These are phyloP conservation scores for Termitomyces sp. DNA, from an alignment of 768 basidiomycete genomes.

Conservation along the genomic window DNA sequence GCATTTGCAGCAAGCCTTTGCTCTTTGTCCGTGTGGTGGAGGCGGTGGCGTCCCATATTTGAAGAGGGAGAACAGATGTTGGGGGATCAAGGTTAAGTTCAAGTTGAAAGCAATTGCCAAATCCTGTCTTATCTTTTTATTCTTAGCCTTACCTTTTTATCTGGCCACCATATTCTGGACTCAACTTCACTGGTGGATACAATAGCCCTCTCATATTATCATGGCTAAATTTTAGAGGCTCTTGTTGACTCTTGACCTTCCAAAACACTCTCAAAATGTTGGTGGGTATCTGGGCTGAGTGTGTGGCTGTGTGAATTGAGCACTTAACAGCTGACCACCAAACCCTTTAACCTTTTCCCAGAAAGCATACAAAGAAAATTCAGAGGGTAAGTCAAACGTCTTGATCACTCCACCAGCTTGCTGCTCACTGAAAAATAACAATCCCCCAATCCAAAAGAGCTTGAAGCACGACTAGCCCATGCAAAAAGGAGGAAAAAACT, in stretches of 20 bases:
- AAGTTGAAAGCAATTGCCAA: background rate
- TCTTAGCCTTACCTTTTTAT: background rate
- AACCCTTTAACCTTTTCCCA: too few relatives aligned
- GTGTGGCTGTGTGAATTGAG: background rate
- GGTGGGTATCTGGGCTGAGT: background rate
- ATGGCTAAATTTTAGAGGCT: background rate
- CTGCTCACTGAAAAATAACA: too few relatives aligned
- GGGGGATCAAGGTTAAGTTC: background rate
- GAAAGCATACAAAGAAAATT: too few relatives aligned
- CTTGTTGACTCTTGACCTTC: background rate
- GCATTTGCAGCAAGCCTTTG: background rate
- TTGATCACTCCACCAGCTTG: too few relatives aligned
- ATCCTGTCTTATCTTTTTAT: background rate
- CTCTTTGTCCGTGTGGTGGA: background rate
- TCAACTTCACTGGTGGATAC: background rate
- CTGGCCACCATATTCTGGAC: background rate
- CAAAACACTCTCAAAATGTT: background rate
- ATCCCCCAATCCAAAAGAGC: too few relatives aligned
- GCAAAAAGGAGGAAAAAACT: too few relatives aligned
- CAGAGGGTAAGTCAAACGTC: too few relatives aligned
- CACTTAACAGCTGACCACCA: background rate
- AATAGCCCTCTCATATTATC: background rate
- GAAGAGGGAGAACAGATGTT: background rate
- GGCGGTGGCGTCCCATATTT: background rate
- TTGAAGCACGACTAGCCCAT: too few relatives aligned